Evolutionary conservation across 495 filamentous ascomycete species (phyloP), one percentile per base, ranked within the genome.

Genomic region (Xylaria intraflava): DNA sequence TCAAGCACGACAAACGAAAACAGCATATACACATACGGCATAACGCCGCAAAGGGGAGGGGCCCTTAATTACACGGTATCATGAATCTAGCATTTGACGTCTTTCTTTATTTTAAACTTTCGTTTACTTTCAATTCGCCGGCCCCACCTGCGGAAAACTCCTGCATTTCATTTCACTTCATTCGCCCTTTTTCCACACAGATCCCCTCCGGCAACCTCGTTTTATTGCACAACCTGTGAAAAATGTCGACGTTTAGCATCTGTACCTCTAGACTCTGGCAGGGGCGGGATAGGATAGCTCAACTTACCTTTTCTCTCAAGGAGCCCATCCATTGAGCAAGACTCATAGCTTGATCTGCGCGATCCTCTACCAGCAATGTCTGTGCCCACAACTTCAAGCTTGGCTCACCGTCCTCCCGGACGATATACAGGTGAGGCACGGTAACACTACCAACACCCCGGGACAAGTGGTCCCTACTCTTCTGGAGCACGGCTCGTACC

Each of bases 321-420:
- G 79, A 80, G 30, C 89, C 89, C 82, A 98, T 86, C 85, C 89
- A 98, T 73, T 96, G 92, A 66, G 81, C 81, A 62, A 93, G 80
- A 62, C 94, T 95, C 67, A 91, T 82, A 19, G 90, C 84, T 72
- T 95, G 89, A 65, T 98, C 93, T 38, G 94, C 89, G 53, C 92
- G 80, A 70, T 98, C 93, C 72, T 98, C 93, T 46, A 98, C 85
- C 67, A 97, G 72, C 75, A 96, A 79, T 40, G 94, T 95, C 78
- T 93, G 89, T 23, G 93, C 93, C 93, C 93, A 98, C 55, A 98
- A 72, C 66, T 91, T 90, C 69, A 98, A 75, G 46, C 88, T 89
- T 20, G 93, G 93, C 73, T 98, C 93, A 27, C 93, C 93, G 61
- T 97, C 93, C 67, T 96, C 90, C 57, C 90, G 83, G 46, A 98